A percentile compares a stretch with the other conserved stretches of the same genome.
phyloP scores from a whole-genome alignment of 345 rosid species.

The Nasturtium officinale region DNA sequence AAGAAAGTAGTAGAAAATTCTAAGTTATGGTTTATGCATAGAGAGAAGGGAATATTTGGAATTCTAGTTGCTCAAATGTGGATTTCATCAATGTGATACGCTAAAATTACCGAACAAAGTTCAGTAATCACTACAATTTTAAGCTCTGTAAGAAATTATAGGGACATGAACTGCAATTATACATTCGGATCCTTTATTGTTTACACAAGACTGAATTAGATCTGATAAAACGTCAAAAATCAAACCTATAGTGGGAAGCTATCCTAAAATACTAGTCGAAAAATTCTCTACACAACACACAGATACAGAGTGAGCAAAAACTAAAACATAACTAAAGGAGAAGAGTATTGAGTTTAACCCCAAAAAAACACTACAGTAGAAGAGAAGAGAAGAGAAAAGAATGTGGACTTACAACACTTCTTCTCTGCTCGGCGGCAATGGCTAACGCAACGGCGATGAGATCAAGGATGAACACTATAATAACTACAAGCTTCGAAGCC shows the following conservation, averaged over 20 bases:
- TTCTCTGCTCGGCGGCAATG: slow-evolving; percentile 93
- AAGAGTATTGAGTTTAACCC: no score
- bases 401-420: slow-evolving; percentile 74
- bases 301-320: slow-evolving; percentile 10
- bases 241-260: neutral
- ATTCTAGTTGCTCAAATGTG: neutral
- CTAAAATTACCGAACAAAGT: neutral
- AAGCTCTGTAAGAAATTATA: slow-evolving; percentile 12
- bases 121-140: neutral
- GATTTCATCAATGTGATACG: neutral
- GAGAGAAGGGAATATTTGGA: no score
- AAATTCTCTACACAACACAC: neutral
- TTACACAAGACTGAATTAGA: slow-evolving; percentile 12
- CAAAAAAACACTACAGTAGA: no score
- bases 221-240: neutral
- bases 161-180: slow-evolving; percentile 13
- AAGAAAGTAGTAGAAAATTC: neutral
- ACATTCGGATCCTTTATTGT: neutral
- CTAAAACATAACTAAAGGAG: neutral
- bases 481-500: slow-evolving; percentile 82
- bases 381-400: neutral
- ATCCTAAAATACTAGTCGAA: no score
- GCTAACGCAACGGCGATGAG: slow-evolving; percentile 94
- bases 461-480: slow-evolving; percentile 66
- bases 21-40: no score